These are phyloP conservation scores for Boletellus sp. DNA, from an alignment of 768 basidiomycete genomes.

Conservation along the genomic window DNA sequence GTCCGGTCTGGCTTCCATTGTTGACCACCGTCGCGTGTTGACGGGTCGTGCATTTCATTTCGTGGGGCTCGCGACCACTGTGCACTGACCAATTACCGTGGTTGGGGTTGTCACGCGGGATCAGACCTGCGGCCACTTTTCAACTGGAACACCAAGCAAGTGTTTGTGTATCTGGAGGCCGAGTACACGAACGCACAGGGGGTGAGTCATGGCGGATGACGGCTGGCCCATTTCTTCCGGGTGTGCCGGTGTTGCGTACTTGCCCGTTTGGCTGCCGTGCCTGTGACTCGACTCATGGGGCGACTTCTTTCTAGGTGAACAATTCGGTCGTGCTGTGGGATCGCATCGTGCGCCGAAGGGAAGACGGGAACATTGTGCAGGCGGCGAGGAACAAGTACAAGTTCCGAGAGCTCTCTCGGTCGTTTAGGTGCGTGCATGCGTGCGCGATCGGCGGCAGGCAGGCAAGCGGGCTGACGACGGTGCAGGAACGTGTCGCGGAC, in stretches of 20 bases:
- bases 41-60: constrained; percentile 27
- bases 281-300: constrained; percentile 8
- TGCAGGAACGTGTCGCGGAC: constrained; percentile 63
- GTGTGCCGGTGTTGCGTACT: too few species aligned
- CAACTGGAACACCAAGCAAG: constrained; percentile 95
- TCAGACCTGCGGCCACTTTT: constrained; percentile 81
- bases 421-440: constrained; percentile 64
- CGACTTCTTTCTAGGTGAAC: constrained; percentile 42
- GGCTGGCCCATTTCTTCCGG: too few species aligned
- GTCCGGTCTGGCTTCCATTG: constrained; percentile 24
- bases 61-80: neutral
- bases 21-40: constrained; percentile 18
- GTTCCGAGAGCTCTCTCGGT: constrained; percentile 67
- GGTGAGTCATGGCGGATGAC: constrained; percentile 42
- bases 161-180: constrained; percentile 83
- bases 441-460: constrained; percentile 5
- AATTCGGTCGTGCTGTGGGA: constrained; percentile 91
- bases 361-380: constrained; percentile 58
- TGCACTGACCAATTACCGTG: constrained; percentile 13
- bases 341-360: constrained; percentile 78
- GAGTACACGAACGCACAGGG: constrained; percentile 74
- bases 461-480: constrained; percentile 7
- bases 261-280: constrained; percentile 22
- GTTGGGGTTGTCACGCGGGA: neutral
- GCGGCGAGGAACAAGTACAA: constrained; percentile 74